These are phyloP conservation scores for California macrophylla DNA, from an alignment of 441 rosid genomes.

Conservation along the genomic window DNA sequence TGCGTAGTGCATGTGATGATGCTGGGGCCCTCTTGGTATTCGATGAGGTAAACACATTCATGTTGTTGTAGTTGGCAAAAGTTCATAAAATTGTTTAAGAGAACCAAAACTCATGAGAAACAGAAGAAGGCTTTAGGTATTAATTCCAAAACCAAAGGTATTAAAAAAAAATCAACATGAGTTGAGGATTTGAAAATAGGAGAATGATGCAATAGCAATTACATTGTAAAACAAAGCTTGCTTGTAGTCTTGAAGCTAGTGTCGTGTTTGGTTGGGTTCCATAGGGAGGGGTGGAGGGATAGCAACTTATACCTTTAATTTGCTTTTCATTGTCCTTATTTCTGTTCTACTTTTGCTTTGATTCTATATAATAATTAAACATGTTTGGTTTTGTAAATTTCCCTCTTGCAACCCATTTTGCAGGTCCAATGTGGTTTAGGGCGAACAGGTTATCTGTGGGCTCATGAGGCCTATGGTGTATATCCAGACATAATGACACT, in stretches of 20 bases:
- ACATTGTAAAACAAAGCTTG: not conserved
- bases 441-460: conserved; percentile 68
- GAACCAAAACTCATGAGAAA: not conserved
- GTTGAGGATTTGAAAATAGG: not conserved
- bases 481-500: conserved; percentile 75
- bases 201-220: not conserved
- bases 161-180: not conserved
- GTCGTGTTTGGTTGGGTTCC: not conserved
- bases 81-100: not conserved
- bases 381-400: not conserved
- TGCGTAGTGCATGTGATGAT: conserved; percentile 69
- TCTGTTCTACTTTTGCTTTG: not conserved
- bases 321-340: not conserved
- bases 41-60: conserved; percentile 50
- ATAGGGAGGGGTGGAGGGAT: not conserved
- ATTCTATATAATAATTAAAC: not conserved
- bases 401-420: not conserved
- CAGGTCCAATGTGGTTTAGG: conserved; percentile 92
- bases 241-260: not conserved
- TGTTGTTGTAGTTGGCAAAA: not conserved
- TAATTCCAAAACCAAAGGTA: not conserved
- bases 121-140: not conserved
- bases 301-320: not conserved
- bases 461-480: conserved; percentile 56
- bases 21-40: conserved; percentile 70